Conservation (phyloP, 2,329 filamentous ascomycete genomes). For the Hypoxylon sp. region DNA sequence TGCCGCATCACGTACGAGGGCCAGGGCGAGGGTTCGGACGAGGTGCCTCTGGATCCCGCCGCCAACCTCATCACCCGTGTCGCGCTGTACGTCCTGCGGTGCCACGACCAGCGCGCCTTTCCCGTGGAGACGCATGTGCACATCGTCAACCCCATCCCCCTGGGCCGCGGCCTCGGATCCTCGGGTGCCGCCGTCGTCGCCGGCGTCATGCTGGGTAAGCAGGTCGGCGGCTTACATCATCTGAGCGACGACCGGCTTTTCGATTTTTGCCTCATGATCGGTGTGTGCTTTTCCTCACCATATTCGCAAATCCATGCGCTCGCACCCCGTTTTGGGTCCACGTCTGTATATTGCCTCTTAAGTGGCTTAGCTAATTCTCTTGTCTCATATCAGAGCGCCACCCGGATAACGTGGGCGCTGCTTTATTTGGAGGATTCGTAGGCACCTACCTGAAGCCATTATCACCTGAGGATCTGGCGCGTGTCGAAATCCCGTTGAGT, state of each 20-base stretch:
- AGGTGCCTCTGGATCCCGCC: constrained; percentile 86
- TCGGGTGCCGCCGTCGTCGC: constrained; percentile 96
- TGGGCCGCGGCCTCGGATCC: constrained; percentile 92
- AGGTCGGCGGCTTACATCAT: constrained; percentile 81
- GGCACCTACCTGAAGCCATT: constrained; percentile 96
- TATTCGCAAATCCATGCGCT: not conserved
- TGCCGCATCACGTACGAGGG: constrained; percentile 94
- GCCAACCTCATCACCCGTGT: constrained; percentile 94
- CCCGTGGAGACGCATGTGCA: constrained; percentile 90
- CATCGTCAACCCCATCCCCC: constrained; percentile 94
- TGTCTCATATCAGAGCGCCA: constrained; percentile 72
- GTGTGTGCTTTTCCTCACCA: constrained; percentile 56
- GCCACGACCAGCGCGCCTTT: constrained; percentile 87
- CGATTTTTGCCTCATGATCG: constrained; percentile 98
- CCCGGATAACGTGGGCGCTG: constrained; percentile 94
- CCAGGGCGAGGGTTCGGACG: constrained; percentile 74
- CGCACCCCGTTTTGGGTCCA: not conserved
- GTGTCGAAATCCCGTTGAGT: constrained; percentile 92
- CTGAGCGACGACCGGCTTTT: constrained; percentile 85
- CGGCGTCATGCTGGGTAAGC: constrained; percentile 91
- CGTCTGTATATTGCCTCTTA: not conserved
- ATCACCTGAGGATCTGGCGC: constrained; percentile 86
- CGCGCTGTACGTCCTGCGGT: constrained; percentile 93
- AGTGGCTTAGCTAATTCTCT: constrained; percentile 27
- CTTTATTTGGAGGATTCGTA: constrained; percentile 95